Evolutionary conservation across 257 asterid species (phyloP), one percentile per base, ranked within the genome.

Genomic region (Nicotiana tabacum): DNA sequence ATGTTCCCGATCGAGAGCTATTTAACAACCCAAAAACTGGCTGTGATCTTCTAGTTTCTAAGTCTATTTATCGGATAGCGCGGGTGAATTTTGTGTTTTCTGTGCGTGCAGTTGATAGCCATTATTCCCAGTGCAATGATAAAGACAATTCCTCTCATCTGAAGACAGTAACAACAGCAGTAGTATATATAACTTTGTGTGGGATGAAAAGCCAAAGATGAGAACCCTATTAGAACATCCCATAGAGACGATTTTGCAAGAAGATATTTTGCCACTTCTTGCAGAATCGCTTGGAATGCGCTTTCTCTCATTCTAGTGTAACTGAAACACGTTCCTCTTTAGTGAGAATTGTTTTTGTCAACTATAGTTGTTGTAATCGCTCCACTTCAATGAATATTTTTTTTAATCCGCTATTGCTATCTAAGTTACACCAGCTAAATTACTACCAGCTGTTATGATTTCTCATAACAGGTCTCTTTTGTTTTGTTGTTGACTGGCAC

Each of bases 111-210:
- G 86, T 51, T 86, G 30, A 46, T 86, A 55, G 88, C 81, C 18
- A 43, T 86, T 55, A 60, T 83, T 65, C 77, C 83, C 16, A 83
- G 88, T 74, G 80, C 77, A 29, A 55, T 76, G 86, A 83, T 83
- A 33, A 80, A 78, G 83, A 37, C 29, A 35, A 48, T 48, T 74
- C 62, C 62, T 62, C 67, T 13, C 62, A 4, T 53, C 43, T 48
- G 62, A 27, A 27, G 80, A 51, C 2, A 6, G 43, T 74, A 48
- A 24, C 15, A 9, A 48, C 80, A 74, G 12, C 16, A 46, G 37
- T 10, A 39, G 57, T 43, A 9, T 43, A 46, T 7, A 46, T 48
- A 6, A 43, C 6, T 72, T 72, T 72, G 37, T 30, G n/a, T 46
- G 78, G 60, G 60, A 24, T 5, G 43, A 30, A 66, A n/a, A 66